phyloP scores from a whole-genome alignment of 768 basidiomycete genomes.

The Trametes villosa region DNA sequence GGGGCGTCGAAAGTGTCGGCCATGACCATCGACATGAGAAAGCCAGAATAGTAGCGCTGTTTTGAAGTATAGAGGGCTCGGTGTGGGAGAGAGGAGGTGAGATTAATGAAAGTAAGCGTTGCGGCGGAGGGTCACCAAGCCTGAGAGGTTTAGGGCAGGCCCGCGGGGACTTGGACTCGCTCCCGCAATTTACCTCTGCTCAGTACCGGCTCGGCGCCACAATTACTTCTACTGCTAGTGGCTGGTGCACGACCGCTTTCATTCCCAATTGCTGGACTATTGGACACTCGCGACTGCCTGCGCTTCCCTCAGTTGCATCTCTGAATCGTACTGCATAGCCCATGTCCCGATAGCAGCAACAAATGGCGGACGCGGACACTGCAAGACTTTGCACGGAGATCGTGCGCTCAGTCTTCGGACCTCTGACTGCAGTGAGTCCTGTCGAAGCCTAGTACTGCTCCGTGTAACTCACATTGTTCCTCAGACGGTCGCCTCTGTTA shows the following conservation, averaged over 20 bases:
- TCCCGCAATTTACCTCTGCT: background rate
- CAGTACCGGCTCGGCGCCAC: background rate
- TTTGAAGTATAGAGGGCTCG: background rate
- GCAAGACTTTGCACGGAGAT: conserved; percentile 65
- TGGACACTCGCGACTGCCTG: background rate
- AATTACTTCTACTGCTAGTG: background rate
- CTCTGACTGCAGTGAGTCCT: conserved; percentile 61
- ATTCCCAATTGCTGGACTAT: background rate
- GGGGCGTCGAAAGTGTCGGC: conserved; percentile 62
- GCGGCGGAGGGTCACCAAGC: background rate
- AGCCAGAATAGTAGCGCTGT: background rate
- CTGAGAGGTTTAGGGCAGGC: conserved; percentile 15
- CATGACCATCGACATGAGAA: conserved; percentile 20
- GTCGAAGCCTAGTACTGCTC: background rate
- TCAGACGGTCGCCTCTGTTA: conserved; percentile 72
- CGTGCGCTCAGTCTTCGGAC: conserved; percentile 67
- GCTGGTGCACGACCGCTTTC: background rate
- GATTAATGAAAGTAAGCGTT: background rate
- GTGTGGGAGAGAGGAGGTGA: background rate
- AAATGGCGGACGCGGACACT: conserved; percentile 70
- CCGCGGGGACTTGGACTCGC: background rate
- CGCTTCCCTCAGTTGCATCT: background rate
- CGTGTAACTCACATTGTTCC: background rate
- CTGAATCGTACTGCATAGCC: background rate
- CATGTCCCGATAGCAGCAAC: background rate